These are phyloP conservation scores for Psidium guajava DNA, from an alignment of 345 rosid species.

Conservation along the genomic window DNA sequence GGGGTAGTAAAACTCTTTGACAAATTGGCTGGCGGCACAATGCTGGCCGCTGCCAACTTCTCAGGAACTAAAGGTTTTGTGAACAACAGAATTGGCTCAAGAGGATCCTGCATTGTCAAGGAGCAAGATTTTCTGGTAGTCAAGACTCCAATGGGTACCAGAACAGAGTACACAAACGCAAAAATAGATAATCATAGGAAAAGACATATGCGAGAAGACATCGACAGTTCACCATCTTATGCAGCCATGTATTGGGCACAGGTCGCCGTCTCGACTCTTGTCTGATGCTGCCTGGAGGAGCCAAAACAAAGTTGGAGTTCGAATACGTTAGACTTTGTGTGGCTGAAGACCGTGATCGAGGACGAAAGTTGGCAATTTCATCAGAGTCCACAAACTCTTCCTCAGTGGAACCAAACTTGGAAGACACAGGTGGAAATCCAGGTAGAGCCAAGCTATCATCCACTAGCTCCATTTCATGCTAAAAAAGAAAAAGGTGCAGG, in stretches of 20 bases:
- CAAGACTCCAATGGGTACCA: not conserved
- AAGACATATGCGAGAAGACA: not conserved
- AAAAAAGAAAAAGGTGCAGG: conserved; percentile 12
- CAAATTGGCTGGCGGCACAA: conserved; percentile 61
- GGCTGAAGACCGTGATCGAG: conserved; percentile 32
- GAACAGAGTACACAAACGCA: not conserved
- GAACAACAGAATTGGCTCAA: conserved; percentile 80
- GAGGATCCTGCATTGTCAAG: conserved; percentile 59
- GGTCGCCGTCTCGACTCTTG: conserved; percentile 71
- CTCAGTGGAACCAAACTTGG: conserved; percentile 77
- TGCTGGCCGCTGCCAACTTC: conserved; percentile 77
- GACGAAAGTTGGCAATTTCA: conserved; percentile 51
- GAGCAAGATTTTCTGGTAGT: not conserved
- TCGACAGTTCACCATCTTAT: conserved; percentile 45
- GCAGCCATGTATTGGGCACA: conserved; percentile 62
- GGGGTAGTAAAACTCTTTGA: conserved; percentile 25
- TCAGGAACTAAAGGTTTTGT: conserved; percentile 86
- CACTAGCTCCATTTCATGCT: conserved; percentile 82
- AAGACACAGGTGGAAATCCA: conserved; percentile 48
- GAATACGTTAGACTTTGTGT: conserved; percentile 33
- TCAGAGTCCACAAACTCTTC: conserved; percentile 87
- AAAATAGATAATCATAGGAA: not conserved
- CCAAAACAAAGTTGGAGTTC: conserved; percentile 28
- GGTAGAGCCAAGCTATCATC: conserved; percentile 67
- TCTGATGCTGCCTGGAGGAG: conserved; percentile 41